Evolutionary conservation across 2,329 filamentous ascomycete species (phyloP).

Genomic region (Ambrosiella xylebori): DNA sequence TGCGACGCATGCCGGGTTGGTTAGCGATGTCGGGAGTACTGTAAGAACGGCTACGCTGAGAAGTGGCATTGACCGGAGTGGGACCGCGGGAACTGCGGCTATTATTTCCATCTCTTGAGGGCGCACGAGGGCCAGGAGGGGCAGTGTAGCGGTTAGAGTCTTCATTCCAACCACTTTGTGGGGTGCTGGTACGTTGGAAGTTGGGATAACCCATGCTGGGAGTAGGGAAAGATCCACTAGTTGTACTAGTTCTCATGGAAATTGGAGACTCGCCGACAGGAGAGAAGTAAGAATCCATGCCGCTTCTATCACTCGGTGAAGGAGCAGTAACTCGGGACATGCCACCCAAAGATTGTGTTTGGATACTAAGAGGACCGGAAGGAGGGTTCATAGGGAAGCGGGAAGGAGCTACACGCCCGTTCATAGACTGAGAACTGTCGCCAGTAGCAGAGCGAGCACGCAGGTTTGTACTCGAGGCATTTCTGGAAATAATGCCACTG

Average conservation of each 20-base stretch:
- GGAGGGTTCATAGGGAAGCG: conserved; percentile 52
- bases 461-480: conserved; percentile 57
- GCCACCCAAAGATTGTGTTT: conserved; percentile 28
- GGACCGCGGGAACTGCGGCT: conserved; percentile 39
- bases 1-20: conserved; percentile 41
- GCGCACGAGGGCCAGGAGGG: conserved; percentile 64
- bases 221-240: conserved; percentile 51
- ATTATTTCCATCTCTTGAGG: conserved; percentile 52
- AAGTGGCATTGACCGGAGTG: conserved; percentile 52
- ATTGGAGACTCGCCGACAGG: conserved; percentile 65
- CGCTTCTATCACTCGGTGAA: conserved; percentile 43
- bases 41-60: conserved; percentile 70
- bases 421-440: conserved; percentile 46
- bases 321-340: conserved; percentile 18
- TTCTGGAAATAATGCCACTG: conserved; percentile 33
- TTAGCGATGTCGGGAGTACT: conserved; percentile 84
- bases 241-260: conserved; percentile 56
- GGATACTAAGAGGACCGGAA: conserved; percentile 47
- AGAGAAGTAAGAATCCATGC: conserved; percentile 79
- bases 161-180: conserved; percentile 46
- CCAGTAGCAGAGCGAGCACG: conserved; percentile 60
- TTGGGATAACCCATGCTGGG: conserved; percentile 30
- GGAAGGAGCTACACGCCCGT: conserved; percentile 44
- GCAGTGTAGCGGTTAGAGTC: conserved; percentile 73
- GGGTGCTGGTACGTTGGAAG: conserved; percentile 58